Conservation (phyloP, 1,284 basidiomycete species). For the Trametes polyzona region DNA sequence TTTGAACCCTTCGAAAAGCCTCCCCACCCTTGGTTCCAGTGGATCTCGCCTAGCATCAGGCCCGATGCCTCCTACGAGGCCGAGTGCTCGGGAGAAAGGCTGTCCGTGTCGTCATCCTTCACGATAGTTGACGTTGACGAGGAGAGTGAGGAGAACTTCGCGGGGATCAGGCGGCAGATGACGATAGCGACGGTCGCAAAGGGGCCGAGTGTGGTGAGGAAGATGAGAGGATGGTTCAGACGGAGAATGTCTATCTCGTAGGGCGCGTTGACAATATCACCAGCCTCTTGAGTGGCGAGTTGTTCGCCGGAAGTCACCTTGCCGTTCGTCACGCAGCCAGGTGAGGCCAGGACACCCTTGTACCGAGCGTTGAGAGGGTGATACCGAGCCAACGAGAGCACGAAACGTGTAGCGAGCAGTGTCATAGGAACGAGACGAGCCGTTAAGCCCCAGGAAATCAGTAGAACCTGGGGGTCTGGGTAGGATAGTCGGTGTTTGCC, state of each 20-base stretch:
- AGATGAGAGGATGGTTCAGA: conserved; percentile 22
- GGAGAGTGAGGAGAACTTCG: conserved; percentile 7
- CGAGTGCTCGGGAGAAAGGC: conserved; percentile 7
- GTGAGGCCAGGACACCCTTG: too few relatives aligned
- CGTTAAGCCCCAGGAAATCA: too few relatives aligned
- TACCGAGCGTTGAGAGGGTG: too few relatives aligned
- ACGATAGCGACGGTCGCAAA: not conserved
- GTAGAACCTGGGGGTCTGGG: too few relatives aligned
- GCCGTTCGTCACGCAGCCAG: too few relatives aligned
- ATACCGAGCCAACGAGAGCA: too few relatives aligned
- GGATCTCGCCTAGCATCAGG: conserved; percentile 15
- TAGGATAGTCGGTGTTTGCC: too few relatives aligned
- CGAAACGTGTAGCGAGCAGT: too few relatives aligned
- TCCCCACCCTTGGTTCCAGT: conserved; percentile 24
- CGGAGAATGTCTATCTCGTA: conserved; percentile 19
- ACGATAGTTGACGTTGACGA: conserved; percentile 13
- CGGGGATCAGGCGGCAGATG: not conserved
- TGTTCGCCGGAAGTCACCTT: too few relatives aligned
- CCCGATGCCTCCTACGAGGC: not conserved
- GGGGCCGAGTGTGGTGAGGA: conserved; percentile 16
- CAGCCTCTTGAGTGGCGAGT: too few relatives aligned
- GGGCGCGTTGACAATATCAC: not conserved
- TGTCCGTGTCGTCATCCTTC: conserved; percentile 9
- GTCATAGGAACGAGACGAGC: too few relatives aligned
- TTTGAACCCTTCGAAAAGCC: conserved; percentile 8